Conservation (phyloP, 75 land plant genomes). For the Cryptomeria japonica region DNA sequence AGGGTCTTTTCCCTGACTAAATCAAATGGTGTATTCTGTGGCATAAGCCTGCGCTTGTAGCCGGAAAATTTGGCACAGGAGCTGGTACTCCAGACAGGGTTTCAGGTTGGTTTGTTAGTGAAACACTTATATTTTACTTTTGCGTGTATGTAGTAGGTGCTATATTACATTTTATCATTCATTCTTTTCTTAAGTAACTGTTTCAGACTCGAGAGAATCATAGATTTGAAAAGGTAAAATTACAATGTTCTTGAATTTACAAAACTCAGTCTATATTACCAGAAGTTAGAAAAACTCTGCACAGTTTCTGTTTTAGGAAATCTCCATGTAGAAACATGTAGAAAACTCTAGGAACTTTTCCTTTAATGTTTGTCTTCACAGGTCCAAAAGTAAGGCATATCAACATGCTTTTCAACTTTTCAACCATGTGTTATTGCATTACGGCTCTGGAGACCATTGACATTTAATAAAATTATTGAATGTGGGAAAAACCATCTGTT, state of each 20-base stretch:
- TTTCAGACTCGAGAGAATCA: not conserved
- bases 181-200: not conserved
- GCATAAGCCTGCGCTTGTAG: conserved; percentile 1
- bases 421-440: not conserved
- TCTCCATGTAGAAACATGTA: not conserved
- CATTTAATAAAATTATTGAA: not conserved
- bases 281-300: not conserved
- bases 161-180: not conserved
- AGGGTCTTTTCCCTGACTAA: not conserved
- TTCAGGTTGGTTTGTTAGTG: conserved; percentile 5
- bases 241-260: not conserved
- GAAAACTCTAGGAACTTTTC: not conserved
- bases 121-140: not conserved
- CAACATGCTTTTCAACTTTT: not conserved
- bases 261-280: not conserved
- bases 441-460: not conserved
- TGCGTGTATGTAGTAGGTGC: not conserved
- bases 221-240: not conserved
- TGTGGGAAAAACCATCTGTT: not conserved
- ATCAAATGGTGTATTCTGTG: not conserved
- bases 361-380: not conserved
- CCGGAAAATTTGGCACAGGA: conserved; percentile 11
- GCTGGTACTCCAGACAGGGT: conserved; percentile 10
- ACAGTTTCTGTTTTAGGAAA: not conserved
- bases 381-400: not conserved